These are phyloP conservation scores for Tetraselmis chui DNA, from an alignment of 139 green algal species.

Conservation along the genomic window DNA sequence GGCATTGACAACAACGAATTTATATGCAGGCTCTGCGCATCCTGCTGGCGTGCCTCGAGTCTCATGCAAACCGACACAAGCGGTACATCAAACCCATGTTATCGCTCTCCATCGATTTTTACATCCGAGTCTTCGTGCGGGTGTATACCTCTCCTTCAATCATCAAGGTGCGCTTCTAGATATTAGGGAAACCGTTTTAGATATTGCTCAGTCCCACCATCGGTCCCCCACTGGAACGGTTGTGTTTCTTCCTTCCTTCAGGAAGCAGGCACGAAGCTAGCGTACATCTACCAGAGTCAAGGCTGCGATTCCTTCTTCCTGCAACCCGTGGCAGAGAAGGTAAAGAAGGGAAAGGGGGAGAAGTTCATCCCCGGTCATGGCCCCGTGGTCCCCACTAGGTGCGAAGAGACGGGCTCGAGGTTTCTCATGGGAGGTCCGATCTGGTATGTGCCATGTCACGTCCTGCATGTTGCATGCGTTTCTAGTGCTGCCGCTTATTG, in stretches of 20 bases:
- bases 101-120: conserved; percentile 91
- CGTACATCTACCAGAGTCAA: conserved; percentile 85
- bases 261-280: conserved; percentile 58
- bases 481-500: no score
- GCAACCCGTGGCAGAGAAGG: conserved; percentile 50
- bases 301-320: conserved; percentile 89
- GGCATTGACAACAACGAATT: no score
- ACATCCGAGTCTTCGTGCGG: conserved; percentile 71
- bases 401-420: conserved; percentile 59
- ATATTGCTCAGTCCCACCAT: no score
- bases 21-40: conserved; percentile 87
- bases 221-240: no score
- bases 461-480: not conserved
- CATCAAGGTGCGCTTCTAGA: conserved; percentile 40
- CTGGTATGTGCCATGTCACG: conserved; percentile 50
- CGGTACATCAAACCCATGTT: conserved; percentile 88
- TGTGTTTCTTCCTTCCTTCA: not conserved
- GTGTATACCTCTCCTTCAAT: conserved; percentile 68
- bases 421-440: conserved; percentile 90
- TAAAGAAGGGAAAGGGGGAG: conserved; percentile 23
- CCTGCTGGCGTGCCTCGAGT: conserved; percentile 81
- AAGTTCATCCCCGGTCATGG: conserved; percentile 57
- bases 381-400: conserved; percentile 54
- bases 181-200: no score
- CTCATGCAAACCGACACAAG: conserved; percentile 76